Base-by-base conservation (phyloP, 2,329 filamentous ascomycete genomes). In the Nigrospora sphaerica region DNA sequence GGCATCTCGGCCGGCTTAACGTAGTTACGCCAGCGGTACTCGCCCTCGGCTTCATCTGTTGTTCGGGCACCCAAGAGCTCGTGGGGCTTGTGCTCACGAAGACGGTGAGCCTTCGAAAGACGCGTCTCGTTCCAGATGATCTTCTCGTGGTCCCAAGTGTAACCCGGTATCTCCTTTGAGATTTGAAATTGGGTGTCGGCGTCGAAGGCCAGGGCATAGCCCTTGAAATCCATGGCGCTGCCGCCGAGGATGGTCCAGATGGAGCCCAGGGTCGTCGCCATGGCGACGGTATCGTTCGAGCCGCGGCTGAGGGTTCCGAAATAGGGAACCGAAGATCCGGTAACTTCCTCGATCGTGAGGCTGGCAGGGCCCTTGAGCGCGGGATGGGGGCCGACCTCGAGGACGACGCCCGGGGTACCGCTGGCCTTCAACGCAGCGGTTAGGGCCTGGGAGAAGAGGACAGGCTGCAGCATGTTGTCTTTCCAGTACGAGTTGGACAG, bases 1-100 rank as follows among this genome's bases (percentile, higher is more conserved):
- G 71, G 58, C 12, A 58, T 23, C 38, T 58, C 50, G 6, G 11
- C 13, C n/a, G 39, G 37, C 32, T 46, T 45, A 6, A 59, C 31
- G 12, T 54, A 36, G 39, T 58, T 55, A 17, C 47, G 44, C 56
- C 53, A 59, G 11, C 39, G 45, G 16, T 32, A 34, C 23, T 35
- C 28, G 31, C 42, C 23, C 32, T 42, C 35, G 18, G 19, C 19
- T n/a, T 31, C 34, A n/a, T 36, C 34, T 12, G 34, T 35, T 11
- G 34, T 19, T n/a, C 33, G 17, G 32, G n/a, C 33, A 12, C 46
- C 46, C 7, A 47, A 41, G 10, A 47, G 41, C 12, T 47, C 46
- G 14, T 47, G 46, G 14, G 28, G 36, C 11, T 19, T 31, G 31
- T 34, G 12, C 10, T 31, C 23, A 23, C 16, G 31, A 14, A 19